These are phyloP conservation scores for Vigna radiata DNA, from an alignment of 306 rosid genomes.

Conservation along the genomic window DNA sequence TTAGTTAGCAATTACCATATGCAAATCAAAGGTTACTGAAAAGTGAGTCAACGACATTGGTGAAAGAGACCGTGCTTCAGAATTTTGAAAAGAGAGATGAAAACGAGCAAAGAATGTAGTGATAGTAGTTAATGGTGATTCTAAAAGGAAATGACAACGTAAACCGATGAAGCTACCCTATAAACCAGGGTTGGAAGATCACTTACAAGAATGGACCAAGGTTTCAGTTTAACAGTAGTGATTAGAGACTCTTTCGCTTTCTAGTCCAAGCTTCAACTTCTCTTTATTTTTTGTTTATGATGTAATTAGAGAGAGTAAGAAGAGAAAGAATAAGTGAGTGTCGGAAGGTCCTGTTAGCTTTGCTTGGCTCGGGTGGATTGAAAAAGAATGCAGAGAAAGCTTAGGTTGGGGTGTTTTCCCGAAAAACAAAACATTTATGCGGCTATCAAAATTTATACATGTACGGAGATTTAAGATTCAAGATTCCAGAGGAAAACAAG, in stretches of 20 bases:
- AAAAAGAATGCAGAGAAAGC: not conserved
- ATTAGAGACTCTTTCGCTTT: not conserved
- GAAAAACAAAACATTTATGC: not conserved
- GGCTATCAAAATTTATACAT: constrained; percentile 19
- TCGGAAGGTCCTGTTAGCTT: not conserved
- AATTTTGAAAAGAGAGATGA: not conserved
- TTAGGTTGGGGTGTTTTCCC: not conserved
- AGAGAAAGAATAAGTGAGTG: not conserved
- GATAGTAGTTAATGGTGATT: not conserved
- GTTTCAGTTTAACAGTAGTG: constrained; percentile 4
- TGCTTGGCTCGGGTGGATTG: not conserved
- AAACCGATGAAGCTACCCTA: constrained; percentile 2
- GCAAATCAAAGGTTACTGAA: not conserved
- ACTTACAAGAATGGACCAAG: not conserved
- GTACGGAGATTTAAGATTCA: not conserved
- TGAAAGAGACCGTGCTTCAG: constrained; percentile 28
- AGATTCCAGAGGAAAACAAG: not conserved
- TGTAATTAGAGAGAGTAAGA: not conserved
- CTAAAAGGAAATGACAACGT: constrained; percentile 2
- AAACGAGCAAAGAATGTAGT: not conserved
- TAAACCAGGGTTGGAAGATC: not conserved
- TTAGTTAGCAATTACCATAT: not conserved
- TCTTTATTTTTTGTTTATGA: not conserved
- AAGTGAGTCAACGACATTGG: constrained; percentile 56
- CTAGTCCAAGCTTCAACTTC: too few species aligned